Conservation (phyloP, 2,329 filamentous ascomycete species). For the Penicillium polonicum region DNA sequence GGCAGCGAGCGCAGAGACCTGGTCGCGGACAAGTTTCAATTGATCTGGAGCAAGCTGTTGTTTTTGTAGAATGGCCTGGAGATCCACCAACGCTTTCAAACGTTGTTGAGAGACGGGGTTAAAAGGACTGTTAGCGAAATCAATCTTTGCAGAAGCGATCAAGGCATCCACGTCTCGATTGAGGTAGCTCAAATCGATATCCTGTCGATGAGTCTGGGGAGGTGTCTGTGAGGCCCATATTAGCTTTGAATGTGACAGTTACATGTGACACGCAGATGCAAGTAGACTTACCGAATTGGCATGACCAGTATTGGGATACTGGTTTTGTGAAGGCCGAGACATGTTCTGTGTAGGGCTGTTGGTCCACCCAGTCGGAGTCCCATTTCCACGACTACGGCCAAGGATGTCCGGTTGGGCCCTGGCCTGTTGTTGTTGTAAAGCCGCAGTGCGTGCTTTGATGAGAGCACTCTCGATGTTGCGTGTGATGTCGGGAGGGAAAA, state of each 20-base stretch:
- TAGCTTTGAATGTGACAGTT: conserved; percentile 1
- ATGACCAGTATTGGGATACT: conserved; percentile 34
- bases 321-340: conserved; percentile 34
- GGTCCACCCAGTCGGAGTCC: conserved; percentile 61
- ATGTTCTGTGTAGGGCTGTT: conserved; percentile 64
- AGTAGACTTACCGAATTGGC: conserved; percentile 17
- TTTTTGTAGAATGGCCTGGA: conserved; percentile 75
- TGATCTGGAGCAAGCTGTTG: conserved; percentile 78
- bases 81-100: conserved; percentile 79
- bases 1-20: conserved; percentile 72
- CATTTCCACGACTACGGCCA: conserved; percentile 51
- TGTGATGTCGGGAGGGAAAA: conserved; percentile 84
- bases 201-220: conserved; percentile 37
- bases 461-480: conserved; percentile 91
- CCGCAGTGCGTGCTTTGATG: conserved; percentile 72
- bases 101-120: conserved; percentile 74
- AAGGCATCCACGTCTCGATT: conserved; percentile 80
- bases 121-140: conserved; percentile 73
- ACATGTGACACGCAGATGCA: too few relatives aligned
- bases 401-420: conserved; percentile 58
- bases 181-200: conserved; percentile 65
- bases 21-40: conserved; percentile 78
- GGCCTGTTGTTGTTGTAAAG: conserved; percentile 48
- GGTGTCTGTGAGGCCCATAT: conserved; percentile 28
- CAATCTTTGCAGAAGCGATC: conserved; percentile 68